These are phyloP conservation scores for Oropetium thomaeum DNA, from an alignment of 176 grass and related monocot species.

Conservation along the genomic window DNA sequence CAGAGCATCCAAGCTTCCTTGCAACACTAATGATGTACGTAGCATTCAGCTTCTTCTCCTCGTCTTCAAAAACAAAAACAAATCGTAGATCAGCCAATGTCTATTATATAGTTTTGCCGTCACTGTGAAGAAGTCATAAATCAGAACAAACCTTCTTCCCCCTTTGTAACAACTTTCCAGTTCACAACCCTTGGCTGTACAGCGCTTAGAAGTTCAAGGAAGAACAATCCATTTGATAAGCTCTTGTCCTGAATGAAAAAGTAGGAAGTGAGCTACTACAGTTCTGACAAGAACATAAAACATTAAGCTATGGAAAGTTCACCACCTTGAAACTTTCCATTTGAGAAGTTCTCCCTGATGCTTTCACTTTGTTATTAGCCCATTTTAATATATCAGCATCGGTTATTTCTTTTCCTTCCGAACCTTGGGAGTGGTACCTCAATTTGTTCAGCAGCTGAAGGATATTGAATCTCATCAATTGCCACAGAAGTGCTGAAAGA, in stretches of 20 bases:
- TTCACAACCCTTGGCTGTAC: constrained; percentile 84
- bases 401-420: constrained; percentile 83
- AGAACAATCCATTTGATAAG: constrained; percentile 86
- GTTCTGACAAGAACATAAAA: neutral
- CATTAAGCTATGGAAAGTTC: neutral
- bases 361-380: constrained; percentile 83
- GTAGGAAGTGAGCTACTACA: constrained; percentile 25
- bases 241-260: constrained; percentile 67
- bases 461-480: constrained; percentile 99
- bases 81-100: constrained; percentile 4
- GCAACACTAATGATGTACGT: constrained; percentile 96
- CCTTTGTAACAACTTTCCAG: constrained; percentile 92
- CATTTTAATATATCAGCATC: constrained; percentile 93
- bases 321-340: constrained; percentile 92
- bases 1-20: constrained; percentile 89
- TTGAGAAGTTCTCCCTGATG: constrained; percentile 60
- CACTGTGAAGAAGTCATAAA: neutral
- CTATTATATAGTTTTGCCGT: neutral
- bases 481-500: constrained; percentile 93
- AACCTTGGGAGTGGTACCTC: constrained; percentile 77
- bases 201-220: constrained; percentile 94
- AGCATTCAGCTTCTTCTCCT: constrained; percentile 95
- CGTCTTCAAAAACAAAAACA: constrained; percentile 49
- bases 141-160: constrained; percentile 63
- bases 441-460: constrained; percentile 90